These are phyloP conservation scores for Leccinum arenicola DNA, from an alignment of 768 basidiomycete genomes.

Conservation along the genomic window DNA sequence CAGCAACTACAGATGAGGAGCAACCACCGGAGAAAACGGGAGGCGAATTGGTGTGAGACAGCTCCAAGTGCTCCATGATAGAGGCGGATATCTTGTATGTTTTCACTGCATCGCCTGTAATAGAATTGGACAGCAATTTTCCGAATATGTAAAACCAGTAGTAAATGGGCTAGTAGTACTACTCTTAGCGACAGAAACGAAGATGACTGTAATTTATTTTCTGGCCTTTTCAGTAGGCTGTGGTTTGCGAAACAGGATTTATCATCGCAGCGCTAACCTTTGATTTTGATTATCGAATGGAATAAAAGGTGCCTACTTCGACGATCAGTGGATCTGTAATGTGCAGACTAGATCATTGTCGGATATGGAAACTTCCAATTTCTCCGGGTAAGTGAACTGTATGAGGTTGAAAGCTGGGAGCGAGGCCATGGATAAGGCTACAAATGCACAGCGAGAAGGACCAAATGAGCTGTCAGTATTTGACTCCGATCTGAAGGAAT, in stretches of 20 bases:
- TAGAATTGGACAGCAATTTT: neutral
- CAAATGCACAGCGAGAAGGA: neutral
- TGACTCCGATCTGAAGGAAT: neutral
- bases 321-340: no score
- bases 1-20: neutral
- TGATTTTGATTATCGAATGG: no score
- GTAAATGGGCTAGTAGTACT: neutral
- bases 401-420: neutral
- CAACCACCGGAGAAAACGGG: slow-evolving; percentile 10
- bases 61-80: slow-evolving; percentile 1
- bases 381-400: neutral
- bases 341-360: neutral
- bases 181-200: neutral
- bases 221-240: neutral
- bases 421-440: neutral
- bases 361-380: neutral
- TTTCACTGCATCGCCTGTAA: neutral
- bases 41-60: neutral
- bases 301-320: no score
- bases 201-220: neutral
- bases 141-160: neutral
- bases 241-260: no score
- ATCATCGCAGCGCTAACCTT: no score
- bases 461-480: neutral
- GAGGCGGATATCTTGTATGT: neutral